Base-by-base conservation (phyloP, 2,329 filamentous ascomycete species). In the Cladosporium sp. region DNA sequence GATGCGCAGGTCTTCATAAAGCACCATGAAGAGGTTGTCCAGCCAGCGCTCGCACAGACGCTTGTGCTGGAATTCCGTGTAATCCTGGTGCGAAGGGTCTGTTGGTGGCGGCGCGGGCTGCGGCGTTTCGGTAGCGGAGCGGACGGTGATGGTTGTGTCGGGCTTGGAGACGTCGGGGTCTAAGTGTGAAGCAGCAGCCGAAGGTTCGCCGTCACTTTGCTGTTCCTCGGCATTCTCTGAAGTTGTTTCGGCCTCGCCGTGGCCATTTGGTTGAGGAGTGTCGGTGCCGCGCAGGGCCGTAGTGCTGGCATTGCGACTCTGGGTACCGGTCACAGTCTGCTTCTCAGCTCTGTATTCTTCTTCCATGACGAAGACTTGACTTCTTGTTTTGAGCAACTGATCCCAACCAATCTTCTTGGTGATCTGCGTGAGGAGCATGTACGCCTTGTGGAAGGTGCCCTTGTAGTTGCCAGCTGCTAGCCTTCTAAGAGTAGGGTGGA, bases 301-400 rank as follows among this genome's bases (percentile, higher is more conserved):
- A 39, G 85, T 88, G 73, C 89, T 93, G 43, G 90, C 80, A 66
- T 86, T 90, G 39, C 86, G 82, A 61, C 83, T 85, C 53, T 70
- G 68, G 53, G 72, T 64, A 40, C 69, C 64, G 13, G 73, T 66
- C 43, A 74, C 63, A 15, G 73, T 72, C 51, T 88, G 84, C 69
- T 88, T 89, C 71, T 97, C 93, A 51, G 85, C 87, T 43, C 93
- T 84, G 67, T 99, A 99, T 69, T 99, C 93, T 64, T 99, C 93
- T 68, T 99, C 93, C 93, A 99, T 99, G 43, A 99, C 93, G 61
- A 99, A 99, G 1, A 99, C 93, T 56, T 92, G 91, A 73, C 92
- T 97, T 59, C 93, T 82, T 63, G 95, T 96, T 70, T 89, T 95
- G 45, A 99, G 76, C 18, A 99, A 78, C 65, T 96, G 89, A 62